These are phyloP conservation scores for Volvox carteri DNA, from an alignment of 163 green algal genomes.

Conservation along the genomic window DNA sequence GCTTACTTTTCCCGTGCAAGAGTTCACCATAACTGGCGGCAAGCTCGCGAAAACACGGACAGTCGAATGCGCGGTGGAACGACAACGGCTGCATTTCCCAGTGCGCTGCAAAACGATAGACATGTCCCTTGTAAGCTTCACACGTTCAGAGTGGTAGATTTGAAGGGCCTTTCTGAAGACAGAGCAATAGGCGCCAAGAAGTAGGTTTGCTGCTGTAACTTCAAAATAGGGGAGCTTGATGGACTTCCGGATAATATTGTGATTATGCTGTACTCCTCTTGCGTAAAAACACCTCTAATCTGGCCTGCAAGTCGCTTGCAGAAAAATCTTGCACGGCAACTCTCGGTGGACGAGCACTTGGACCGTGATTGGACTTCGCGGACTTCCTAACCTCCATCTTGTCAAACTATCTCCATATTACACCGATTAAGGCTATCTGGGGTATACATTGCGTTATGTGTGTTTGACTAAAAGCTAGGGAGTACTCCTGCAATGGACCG, in stretches of 20 bases:
- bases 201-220: too few relatives aligned
- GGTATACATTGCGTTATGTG: background rate
- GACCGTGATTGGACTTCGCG: background rate
- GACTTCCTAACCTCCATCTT: too few relatives aligned
- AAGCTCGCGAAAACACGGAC: conserved; percentile 15
- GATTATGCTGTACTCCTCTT: too few relatives aligned
- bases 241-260: too few relatives aligned
- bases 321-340: background rate
- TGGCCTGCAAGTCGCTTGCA: too few relatives aligned
- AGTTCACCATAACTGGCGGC: conserved; percentile 90
- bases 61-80: background rate
- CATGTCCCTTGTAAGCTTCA: background rate
- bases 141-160: too few relatives aligned
- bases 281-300: too few relatives aligned
- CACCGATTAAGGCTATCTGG: background rate
- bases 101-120: background rate
- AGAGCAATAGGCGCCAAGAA: too few relatives aligned
- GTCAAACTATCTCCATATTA: background rate
- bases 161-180: too few relatives aligned
- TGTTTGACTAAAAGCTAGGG: background rate
- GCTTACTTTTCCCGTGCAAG: conserved; percentile 87
- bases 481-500: conserved; percentile 19
- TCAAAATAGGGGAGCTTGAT: too few relatives aligned
- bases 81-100: conserved; percentile 1
- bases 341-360: background rate